Base-by-base conservation (phyloP, 768 basidiomycete species). In the Lepiota venenata region DNA sequence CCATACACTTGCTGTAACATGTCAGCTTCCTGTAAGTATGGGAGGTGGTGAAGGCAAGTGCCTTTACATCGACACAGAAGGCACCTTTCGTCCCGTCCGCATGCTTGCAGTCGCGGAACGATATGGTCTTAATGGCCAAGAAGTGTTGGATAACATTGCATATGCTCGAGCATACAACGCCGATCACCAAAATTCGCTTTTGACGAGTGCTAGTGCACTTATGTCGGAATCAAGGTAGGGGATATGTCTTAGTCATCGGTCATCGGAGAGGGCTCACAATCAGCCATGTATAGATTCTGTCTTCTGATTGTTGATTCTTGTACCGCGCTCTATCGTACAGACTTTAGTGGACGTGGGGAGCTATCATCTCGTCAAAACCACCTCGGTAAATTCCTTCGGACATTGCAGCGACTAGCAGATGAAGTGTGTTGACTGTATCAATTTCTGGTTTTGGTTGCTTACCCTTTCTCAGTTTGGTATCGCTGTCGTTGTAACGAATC, bases 41-140 rank as follows among this genome's bases (percentile, higher is more conserved):
- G 96, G 97, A 16, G 97, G 97, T 14, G 97, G 97, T 11, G 97
- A 99, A 72, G 97, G 97, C 37, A 99, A 99, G 72, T 98, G 96
- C 65, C 75, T 99, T 42, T 99, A 97, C 70, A 98, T 99, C 71
- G 97, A 99, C 69, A 98, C 97, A 0, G 97, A 99, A 66, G 96
- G 96, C 22, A 99, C 97, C 8, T 99, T 99, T 77, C 93, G 97
- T 61, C 97, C 97, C 18, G 91, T 91, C 39, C 89, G 97, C 50
- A 77, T 98, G 42, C 80, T 98, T 36, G 93, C 96, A 0, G 92
- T 95, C 10, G 96, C 97, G 2, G 95, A 97, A 72, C 79, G 97
- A 47, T 95, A 87, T 66, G 97, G 97, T n/a, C 76, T 99, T 61
- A 96, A 93, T 60, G 95, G 94, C 44, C 96, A 99, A 69, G 96